Evolutionary conservation across 176 grass and related monocot genomes (phyloP), one percentile per base, ranked within the genome.

Genomic region (Eremochloa ophiuroides): DNA sequence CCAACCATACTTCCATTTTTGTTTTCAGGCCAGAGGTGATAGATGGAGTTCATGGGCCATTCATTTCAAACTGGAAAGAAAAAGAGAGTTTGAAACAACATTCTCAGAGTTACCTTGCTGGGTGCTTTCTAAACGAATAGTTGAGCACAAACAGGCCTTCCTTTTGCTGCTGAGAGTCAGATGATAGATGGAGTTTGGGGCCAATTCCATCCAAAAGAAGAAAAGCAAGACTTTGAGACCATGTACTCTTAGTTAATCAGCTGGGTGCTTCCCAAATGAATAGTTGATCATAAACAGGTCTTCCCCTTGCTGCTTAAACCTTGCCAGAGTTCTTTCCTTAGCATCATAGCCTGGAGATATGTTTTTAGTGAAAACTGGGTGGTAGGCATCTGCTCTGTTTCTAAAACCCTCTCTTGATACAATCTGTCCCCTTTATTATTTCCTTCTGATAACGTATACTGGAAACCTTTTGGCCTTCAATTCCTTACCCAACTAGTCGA

Each of bases 1-100:
- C 69, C 22, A 47, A 66, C 33, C 82, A 78, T 48, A 74, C 63
- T 89, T 86, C 79, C 13, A 17, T 74, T 77, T 74, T 79, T 77
- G 15, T 66, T 62, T 78, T 80, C 71, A 71, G 68, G 63, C 81
- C 12, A 48, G 35, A 63, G 34, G 31, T 58, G 68, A 37, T 53
- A 80, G 46, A 77, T 56, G 56, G 76, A 85, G 73, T 53, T 84
- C 43, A 22, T 27, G 76, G 70, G 8, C 28, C 9, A 53, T 53
- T 41, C 5, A 0, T 53, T 51, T 48, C 61, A 35, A 66, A 35
- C 28, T 33, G 30, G 13, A 66, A 46, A 48, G 29, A 27, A 53
- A n/a, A 34, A 1, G 31, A 25, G 50, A 75, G 50, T 75, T 74
- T 58, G 31, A 58, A 50, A 35, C 20, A 66, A 79, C 47, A 22